phyloP scores from a whole-genome alignment of 2,329 filamentous ascomycete genomes.

The Coniochaeta ligniaria region DNA sequence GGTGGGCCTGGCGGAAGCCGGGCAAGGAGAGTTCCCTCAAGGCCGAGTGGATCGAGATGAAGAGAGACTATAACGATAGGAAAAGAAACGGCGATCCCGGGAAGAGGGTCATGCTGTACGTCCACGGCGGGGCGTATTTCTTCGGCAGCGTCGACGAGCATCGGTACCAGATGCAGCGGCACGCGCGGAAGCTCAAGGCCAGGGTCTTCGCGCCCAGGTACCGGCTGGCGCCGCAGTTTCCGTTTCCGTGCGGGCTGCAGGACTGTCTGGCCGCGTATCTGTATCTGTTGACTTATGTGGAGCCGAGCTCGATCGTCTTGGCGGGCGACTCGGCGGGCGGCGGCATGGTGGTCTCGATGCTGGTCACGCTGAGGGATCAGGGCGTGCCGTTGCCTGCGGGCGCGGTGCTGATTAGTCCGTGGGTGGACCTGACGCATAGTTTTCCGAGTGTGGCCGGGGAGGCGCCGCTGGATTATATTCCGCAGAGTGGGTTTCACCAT shows the following conservation, averaged over 20 bases:
- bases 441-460: slow-evolving; percentile 81
- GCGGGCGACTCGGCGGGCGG: slow-evolving; percentile 92
- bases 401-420: slow-evolving; percentile 84
- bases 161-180: slow-evolving; percentile 94
- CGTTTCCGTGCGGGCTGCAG: slow-evolving; percentile 86
- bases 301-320: slow-evolving; percentile 75
- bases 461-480: slow-evolving; percentile 78
- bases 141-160: slow-evolving; percentile 96
- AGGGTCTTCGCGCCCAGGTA: slow-evolving; percentile 83
- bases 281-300: slow-evolving; percentile 67
- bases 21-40: slow-evolving; percentile 47
- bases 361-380: slow-evolving; percentile 77
- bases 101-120: slow-evolving; percentile 81
- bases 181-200: slow-evolving; percentile 89
- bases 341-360: slow-evolving; percentile 76
- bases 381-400: slow-evolving; percentile 81
- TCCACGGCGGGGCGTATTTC: slow-evolving; percentile 92
- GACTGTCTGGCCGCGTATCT: slow-evolving; percentile 88
- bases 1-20: slow-evolving; percentile 84
- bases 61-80: slow-evolving; percentile 66
- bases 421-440: slow-evolving; percentile 92
- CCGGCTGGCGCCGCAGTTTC: slow-evolving; percentile 84
- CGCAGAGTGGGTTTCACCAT: slow-evolving; percentile 79
- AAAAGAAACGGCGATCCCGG: slow-evolving; percentile 52
- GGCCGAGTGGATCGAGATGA: slow-evolving; percentile 97